Evolutionary conservation across 805 yeast genomes (phyloP).

Genomic region (Myxozyma sirexii): DNA sequence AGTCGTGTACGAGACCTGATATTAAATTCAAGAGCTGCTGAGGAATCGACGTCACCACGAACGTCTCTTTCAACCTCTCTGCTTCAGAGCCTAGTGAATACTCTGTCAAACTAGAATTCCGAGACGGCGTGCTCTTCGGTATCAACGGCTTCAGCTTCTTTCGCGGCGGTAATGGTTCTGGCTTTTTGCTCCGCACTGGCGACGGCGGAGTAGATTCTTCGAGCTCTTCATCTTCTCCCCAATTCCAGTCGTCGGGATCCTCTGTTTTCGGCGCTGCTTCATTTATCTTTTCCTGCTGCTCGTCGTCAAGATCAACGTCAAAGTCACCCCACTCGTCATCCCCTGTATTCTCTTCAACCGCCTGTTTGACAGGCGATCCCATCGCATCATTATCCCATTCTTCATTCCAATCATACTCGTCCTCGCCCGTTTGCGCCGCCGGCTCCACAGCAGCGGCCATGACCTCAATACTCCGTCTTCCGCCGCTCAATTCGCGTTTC

Average conservation of each 20-base stretch:
- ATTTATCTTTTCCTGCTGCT: not conserved
- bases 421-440: not conserved
- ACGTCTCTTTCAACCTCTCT: conserved; percentile 22
- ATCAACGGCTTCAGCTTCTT: conserved; percentile 6
- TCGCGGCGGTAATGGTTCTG: conserved; percentile 4
- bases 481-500: not conserved
- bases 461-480: not conserved
- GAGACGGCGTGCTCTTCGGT: not conserved
- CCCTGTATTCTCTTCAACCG: conserved; percentile 8
- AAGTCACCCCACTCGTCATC: conserved; percentile 34
- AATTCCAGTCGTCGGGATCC: conserved; percentile 33
- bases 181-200: not conserved
- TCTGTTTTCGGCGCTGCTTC: not conserved
- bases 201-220: not conserved
- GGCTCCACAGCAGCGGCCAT: not conserved
- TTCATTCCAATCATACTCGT: conserved; percentile 31
- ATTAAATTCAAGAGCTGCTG: conserved; percentile 16
- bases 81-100: not conserved
- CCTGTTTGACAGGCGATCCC: not conserved
- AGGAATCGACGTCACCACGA: conserved; percentile 31
- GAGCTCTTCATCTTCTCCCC: conserved; percentile 29
- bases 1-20: conserved; percentile 6
- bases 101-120: not conserved
- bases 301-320: conserved; percentile 28
- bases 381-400: conserved; percentile 28